Base-by-base conservation (phyloP, 2,329 filamentous ascomycete species). In the Apiospora arundinis region DNA sequence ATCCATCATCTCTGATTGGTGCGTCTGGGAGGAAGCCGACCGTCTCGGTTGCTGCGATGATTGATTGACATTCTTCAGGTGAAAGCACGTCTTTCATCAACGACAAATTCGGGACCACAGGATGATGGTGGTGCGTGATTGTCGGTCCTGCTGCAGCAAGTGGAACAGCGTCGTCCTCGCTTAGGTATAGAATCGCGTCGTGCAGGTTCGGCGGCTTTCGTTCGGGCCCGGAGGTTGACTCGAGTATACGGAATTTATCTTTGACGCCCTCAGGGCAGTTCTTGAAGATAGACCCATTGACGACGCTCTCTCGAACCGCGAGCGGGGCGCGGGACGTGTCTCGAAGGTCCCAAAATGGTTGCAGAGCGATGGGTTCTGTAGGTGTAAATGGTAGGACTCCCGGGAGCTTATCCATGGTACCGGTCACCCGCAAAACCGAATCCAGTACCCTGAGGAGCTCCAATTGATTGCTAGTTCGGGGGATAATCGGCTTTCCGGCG, bases 191-290 rank as follows among this genome's bases (percentile, higher is more conserved):
- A 40, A 93, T 85, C 0, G 91, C 92, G 0, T 88, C 86, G 76
- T 93, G 90, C 32, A 90, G 87, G 74, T 93, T 93, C 0, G 91
- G 89, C 0, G 91, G 91, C 74, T 92, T 92, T 40, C 91, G 87
- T 32, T 88, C 82, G 0, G 85, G 80, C 0, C 89, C 91, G 0
- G 87, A 84, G 0, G 87, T 93, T 1, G 84, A 89, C 74, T 93
- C 91, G 72, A 93, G 87, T 45, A 92, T 78, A 0, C 87, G 85
- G 69, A 93, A 86, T 18, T 80, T 80, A 1, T 80, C 77, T 3
- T 81, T 79, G 11, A 85, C 76, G 4, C 82, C 77, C 1, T 76
- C 68, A 0, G 85, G 82, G 0, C 82, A 81, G 0, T 77, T 77
- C 2, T 81, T 73, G 37, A 90, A 81, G 4, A 92, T 88, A 0